phyloP scores from a whole-genome alignment of 2,329 filamentous ascomycete species.

The Ophiosphaerella herpotricha region DNA sequence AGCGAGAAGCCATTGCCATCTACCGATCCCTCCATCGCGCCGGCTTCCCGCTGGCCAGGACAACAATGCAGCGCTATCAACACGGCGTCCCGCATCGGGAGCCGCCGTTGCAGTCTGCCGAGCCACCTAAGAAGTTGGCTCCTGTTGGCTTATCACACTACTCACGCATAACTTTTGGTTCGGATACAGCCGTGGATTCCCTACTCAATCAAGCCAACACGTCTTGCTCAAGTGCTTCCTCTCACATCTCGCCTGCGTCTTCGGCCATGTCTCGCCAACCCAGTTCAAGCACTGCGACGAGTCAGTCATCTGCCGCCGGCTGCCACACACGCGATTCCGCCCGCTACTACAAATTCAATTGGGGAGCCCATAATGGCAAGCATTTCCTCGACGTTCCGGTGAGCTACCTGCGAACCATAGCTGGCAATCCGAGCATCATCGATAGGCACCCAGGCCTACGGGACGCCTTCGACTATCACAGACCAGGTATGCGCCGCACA shows the following conservation, averaged over 20 bases:
- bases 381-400: conserved; percentile 25
- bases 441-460: conserved; percentile 22
- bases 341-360: conserved; percentile 28
- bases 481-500: conserved; percentile 20
- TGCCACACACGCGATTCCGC: conserved; percentile 8
- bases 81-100: neutral
- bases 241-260: conserved; percentile 8
- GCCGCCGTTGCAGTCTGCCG: neutral
- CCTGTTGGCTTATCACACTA: neutral
- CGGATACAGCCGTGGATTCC: neutral
- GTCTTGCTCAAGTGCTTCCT: neutral
- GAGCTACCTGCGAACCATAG: conserved; percentile 27
- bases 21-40: conserved; percentile 18
- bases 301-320: neutral
- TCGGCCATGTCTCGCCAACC: conserved; percentile 15
- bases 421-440: conserved; percentile 23
- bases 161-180: conserved; percentile 1
- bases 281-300: conserved; percentile 14
- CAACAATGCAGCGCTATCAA: conserved; percentile 13
- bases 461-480: conserved; percentile 31
- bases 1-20: conserved; percentile 18
- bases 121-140: neutral
- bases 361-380: conserved; percentile 19
- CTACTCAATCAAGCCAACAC: neutral
- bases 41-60: conserved; percentile 18